Base-by-base conservation (phyloP, 768 basidiomycete species). In the Tulasnella sp. region DNA sequence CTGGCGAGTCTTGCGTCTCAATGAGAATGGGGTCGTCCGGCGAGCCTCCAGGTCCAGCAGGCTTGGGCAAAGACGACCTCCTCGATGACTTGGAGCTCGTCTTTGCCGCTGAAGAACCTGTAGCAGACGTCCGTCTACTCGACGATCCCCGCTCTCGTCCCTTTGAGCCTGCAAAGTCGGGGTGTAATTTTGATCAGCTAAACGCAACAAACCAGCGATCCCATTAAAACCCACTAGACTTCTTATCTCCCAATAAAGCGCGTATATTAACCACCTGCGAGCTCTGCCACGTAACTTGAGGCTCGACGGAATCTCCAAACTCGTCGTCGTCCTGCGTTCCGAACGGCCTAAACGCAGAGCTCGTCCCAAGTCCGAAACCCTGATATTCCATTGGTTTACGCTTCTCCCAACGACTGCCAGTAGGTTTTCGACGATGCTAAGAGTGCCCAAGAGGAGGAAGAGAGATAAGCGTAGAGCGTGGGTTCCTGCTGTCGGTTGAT, bases 231-330 rank as follows among this genome's bases (percentile, higher is more conserved):
- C 31, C 36, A 73, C 34, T 42, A n/a, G 40, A 34, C 14, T 40
- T 29, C 25, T 73, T 73, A 6, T 73, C 49, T 54, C 14, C 49
- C 45, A 74, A 7, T 31, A 74, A 31, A 11, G 42, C 73, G 37
- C 58, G 29, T 31, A 74, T 74, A 52, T 67, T 74, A n/a, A 37
- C 73, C 9, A 74, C 58, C 36, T 74, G 73, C 17, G 73, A 74
- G 58, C 73, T 74, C 73, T 74, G 73, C 73, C 73, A 74, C 17
- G 54, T 31, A 0, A 74, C 73, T 14, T 37, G 49, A 15, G 54
- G 73, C 38, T 74, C 73, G 17, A 19, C 72, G 9, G 40, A 70
- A 36, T 70, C 40, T 15, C 69, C 69, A 70, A 38, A 38, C 9
- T 70, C 69, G 37, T 70, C 69, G 12, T 70, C 69, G 5, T 70